Evolutionary conservation across 2,329 filamentous ascomycete genomes (phyloP).

Genomic region (Ophiostoma populinum): DNA sequence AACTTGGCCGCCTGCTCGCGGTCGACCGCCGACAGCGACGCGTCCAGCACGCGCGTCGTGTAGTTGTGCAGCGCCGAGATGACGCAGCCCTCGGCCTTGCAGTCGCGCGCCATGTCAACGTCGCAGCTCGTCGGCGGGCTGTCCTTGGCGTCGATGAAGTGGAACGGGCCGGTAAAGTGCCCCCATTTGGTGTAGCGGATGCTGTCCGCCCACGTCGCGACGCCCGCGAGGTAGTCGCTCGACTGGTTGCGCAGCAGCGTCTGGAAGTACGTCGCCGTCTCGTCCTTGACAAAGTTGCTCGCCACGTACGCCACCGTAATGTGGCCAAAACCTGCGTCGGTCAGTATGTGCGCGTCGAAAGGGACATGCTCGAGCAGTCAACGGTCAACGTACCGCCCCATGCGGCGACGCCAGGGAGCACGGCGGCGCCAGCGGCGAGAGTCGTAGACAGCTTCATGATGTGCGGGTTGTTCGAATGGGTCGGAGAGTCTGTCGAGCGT

Average conservation of each 20-base stretch:
- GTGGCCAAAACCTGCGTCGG: slow-evolving; percentile 40
- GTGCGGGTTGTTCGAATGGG: too few relatives aligned
- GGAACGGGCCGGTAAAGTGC: slow-evolving; percentile 42
- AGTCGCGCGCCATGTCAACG: slow-evolving; percentile 43
- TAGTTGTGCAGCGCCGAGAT: slow-evolving; percentile 44
- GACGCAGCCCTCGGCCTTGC: slow-evolving; percentile 43
- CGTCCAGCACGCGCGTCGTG: slow-evolving; percentile 35
- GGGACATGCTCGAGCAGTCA: neutral
- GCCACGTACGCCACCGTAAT: slow-evolving; percentile 49
- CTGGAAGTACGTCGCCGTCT: slow-evolving; percentile 40
- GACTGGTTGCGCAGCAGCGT: slow-evolving; percentile 35
- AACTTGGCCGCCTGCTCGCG: slow-evolving; percentile 47
- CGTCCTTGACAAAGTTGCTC: slow-evolving; percentile 37
- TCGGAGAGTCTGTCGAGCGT: too few relatives aligned
- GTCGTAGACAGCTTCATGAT: slow-evolving; percentile 11
- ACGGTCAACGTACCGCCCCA: slow-evolving; percentile 23
- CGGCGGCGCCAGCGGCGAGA: slow-evolving; percentile 15
- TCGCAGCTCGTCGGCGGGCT: slow-evolving; percentile 38
- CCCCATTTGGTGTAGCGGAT: slow-evolving; percentile 48
- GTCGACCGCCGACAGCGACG: slow-evolving; percentile 23
- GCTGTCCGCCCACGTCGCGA: slow-evolving; percentile 52
- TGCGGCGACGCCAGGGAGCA: slow-evolving; percentile 19
- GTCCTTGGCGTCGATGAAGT: slow-evolving; percentile 55
- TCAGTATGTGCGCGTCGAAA: neutral
- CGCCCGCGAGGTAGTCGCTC: slow-evolving; percentile 40